Conservation (phyloP, 139 green algal species). For the Chlamydomonas incerta region DNA sequence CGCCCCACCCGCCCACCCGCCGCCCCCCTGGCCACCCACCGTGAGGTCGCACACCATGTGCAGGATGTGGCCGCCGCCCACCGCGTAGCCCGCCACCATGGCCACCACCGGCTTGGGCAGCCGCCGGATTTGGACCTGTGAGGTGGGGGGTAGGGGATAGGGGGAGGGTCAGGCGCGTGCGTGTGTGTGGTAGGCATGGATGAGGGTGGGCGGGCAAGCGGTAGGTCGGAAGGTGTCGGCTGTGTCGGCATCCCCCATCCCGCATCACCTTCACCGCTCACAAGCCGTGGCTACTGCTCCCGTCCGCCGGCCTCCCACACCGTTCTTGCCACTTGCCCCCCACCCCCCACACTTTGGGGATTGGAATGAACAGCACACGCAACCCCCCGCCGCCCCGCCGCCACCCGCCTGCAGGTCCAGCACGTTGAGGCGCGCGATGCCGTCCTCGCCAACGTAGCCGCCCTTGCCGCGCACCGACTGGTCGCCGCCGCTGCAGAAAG, state of each 20-base stretch:
- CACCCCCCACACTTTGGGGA: no score
- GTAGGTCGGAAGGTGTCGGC: no score
- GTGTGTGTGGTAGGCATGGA: no score
- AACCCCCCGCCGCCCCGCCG: not conserved
- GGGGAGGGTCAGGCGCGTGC: not conserved
- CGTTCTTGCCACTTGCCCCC: no score
- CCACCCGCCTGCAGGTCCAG: constrained; percentile 90
- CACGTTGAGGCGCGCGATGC: constrained; percentile 93
- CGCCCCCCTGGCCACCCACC: constrained; percentile 44
- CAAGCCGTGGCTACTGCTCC: no score
- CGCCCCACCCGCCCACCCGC: not conserved
- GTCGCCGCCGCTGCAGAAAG: constrained; percentile 98
- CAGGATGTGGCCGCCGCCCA: constrained; percentile 97
- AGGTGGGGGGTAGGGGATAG: not conserved
- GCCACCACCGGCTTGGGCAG: constrained; percentile 96
- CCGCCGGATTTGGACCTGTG: constrained; percentile 90
- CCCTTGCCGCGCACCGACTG: constrained; percentile 91
- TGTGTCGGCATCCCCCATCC: no score
- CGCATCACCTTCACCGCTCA: no score
- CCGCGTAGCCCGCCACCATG: constrained; percentile 96
- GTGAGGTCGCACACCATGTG: constrained; percentile 99
- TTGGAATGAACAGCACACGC: no score
- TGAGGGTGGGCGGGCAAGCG: no score
- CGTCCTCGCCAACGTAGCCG: constrained; percentile 93
- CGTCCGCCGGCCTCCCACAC: no score